These are phyloP conservation scores for Paulownia fortunei DNA, from an alignment of 257 asterid species.

Conservation along the genomic window DNA sequence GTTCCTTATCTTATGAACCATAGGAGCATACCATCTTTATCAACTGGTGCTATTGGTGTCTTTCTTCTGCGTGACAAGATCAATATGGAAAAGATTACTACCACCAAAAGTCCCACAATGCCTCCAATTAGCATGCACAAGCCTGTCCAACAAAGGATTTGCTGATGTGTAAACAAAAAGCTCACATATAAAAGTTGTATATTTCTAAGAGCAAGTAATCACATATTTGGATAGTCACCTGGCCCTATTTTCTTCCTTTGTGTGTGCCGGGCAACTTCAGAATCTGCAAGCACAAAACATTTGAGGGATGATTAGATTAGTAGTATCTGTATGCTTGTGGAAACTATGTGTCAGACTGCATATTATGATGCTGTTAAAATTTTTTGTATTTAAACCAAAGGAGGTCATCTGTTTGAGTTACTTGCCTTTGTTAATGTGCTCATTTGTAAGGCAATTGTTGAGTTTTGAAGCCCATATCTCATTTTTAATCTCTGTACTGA, in stretches of 20 bases:
- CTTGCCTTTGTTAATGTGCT: not conserved
- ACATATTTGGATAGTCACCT: not conserved
- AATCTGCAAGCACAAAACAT: not conserved
- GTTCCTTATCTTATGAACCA: not conserved
- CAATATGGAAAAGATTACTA: not conserved
- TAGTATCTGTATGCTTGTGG: too few species aligned
- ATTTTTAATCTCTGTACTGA: not conserved
- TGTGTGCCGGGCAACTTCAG: not conserved
- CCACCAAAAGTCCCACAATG: not conserved
- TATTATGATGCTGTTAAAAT: too few species aligned
- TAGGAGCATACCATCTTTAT: not conserved
- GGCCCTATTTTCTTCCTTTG: not conserved
- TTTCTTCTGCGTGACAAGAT: slow-evolving; percentile 4
- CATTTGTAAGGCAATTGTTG: not conserved
- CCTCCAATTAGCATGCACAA: not conserved
- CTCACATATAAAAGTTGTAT: not conserved
- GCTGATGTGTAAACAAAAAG: not conserved
- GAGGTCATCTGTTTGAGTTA: not conserved
- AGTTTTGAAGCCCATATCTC: not conserved
- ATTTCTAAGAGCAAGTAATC: not conserved
- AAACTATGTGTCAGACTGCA: too few species aligned
- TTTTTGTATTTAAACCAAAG: not conserved
- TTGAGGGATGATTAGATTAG: not conserved
- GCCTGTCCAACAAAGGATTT: not conserved
- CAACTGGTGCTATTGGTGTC: not conserved